Evolutionary conservation across 2,329 filamentous ascomycete species (phyloP).

Genomic region (Achaetomium macrosporum): DNA sequence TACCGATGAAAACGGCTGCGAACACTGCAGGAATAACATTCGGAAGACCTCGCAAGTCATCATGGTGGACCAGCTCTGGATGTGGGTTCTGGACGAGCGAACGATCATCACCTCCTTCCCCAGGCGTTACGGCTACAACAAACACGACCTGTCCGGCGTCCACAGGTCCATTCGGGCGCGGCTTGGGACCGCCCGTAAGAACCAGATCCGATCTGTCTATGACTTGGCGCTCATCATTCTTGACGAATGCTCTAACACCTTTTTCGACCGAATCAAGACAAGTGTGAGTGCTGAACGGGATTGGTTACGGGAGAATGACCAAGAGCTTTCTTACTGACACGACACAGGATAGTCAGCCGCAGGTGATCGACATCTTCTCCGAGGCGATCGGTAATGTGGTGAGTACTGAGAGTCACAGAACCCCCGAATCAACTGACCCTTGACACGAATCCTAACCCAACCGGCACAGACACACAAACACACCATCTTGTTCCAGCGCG

Average conservation of each 20-base stretch:
- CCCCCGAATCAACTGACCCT: neutral
- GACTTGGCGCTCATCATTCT: slow-evolving; percentile 23
- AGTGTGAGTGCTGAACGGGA: neutral
- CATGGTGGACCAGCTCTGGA: slow-evolving; percentile 32
- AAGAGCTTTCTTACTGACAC: neutral
- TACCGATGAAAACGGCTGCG: slow-evolving; percentile 16
- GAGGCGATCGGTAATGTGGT: slow-evolving; percentile 38
- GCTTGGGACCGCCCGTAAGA: slow-evolving; percentile 8
- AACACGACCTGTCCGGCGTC: slow-evolving; percentile 22
- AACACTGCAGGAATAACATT: slow-evolving; percentile 24
- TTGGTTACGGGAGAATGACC: neutral
- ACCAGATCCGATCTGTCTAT: slow-evolving; percentile 18
- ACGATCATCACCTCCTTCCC: slow-evolving; percentile 29
- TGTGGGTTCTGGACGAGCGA: slow-evolving; percentile 29
- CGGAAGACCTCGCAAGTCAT: slow-evolving; percentile 24
- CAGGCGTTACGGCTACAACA: slow-evolving; percentile 37
- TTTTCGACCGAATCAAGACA: slow-evolving; percentile 21
- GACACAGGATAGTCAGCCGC: slow-evolving; percentile 27
- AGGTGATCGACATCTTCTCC: slow-evolving; percentile 38
- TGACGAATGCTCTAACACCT: slow-evolving; percentile 17
- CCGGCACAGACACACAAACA: slow-evolving; percentile 15
- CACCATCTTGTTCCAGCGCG: slow-evolving; percentile 28
- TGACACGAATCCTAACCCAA: neutral
- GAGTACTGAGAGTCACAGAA: slow-evolving; percentile 18
- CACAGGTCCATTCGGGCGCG: slow-evolving; percentile 19